Evolutionary conservation across 768 basidiomycete genomes (phyloP), one percentile per base, ranked within the genome.

Genomic region (Kwoniella pini): DNA sequence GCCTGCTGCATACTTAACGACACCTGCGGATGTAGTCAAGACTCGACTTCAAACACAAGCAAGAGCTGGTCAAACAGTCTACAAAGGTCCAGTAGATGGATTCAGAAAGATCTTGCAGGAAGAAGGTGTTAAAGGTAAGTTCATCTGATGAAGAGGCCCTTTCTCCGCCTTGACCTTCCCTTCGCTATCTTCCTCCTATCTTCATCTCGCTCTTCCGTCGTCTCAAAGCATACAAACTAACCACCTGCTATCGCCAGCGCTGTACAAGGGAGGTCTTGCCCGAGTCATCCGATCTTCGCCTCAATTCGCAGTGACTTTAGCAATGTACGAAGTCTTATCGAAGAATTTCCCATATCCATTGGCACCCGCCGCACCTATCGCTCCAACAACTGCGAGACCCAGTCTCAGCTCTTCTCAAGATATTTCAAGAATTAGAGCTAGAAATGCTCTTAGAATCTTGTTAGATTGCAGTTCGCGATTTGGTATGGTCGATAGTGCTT

Each of bases 31-130:
- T 79, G 96, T 98, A 63, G 90, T 98, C 74, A 98, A 99, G 84
- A 98, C 96, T 15, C 85, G 94, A 46, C 81, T 98, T 67, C 95
- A 98, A 77, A 88, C 91, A 11, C 96, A 98, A 77, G 88, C 91
- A 42, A 84, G 88, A 65, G 87, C 88, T 71, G 96, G 96, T 11
- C 86, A 98, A 75, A 89, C 92, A 4, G 81, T 87, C 60, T 99
- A 99, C 82, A 90, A 89, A 77, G 95, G 96, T 44, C 78, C 96
- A 38, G 77, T 81, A 15, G 94, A 99, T 79, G 94, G 92, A 19
- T 90, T 97, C 71, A 81, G 84, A 31, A 95, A 88, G 79, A 98
- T 99, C 61, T 88, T 90, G 88, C 76, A 75, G 87, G 83, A 63
- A 51, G 72, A 79, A 53, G 77, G 77, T 22, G 60, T 72, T 22